Evolutionary conservation across 2,329 filamentous ascomycete genomes (phyloP).

Genomic region (Fusarium euwallaceae): DNA sequence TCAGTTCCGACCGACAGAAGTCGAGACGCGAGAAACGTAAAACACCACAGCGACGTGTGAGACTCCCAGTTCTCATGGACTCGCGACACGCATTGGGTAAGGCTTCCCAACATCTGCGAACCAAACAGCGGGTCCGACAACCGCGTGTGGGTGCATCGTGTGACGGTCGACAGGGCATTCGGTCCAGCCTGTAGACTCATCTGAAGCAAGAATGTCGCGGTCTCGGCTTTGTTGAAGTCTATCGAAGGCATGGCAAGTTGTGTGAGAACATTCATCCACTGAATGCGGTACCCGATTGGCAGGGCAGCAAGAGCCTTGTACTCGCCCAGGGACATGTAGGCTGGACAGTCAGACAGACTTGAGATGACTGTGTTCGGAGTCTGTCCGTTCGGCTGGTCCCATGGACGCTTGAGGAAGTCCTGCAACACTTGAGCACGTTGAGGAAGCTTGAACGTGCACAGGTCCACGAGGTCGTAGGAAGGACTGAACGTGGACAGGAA

Average conservation of each 20-base stretch:
- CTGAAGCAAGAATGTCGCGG: conserved; percentile 36
- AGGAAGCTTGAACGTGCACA: conserved; percentile 36
- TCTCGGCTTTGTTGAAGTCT: conserved; percentile 44
- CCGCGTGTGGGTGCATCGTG: conserved; percentile 13
- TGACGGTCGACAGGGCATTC: accelerated
- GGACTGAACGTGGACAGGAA: conserved; percentile 5
- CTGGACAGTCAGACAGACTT: conserved; percentile 61
- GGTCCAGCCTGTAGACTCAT: conserved; percentile 39
- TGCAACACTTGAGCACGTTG: conserved; percentile 14
- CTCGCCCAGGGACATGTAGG: conserved; percentile 63
- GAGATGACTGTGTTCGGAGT: conserved; percentile 67
- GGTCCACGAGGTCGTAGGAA: neutral
- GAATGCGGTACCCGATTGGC: conserved; percentile 26
- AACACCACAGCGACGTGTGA: conserved; percentile 29
- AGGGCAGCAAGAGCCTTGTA: conserved; percentile 57
- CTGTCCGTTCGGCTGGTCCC: conserved; percentile 7
- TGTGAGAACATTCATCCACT: conserved; percentile 40
- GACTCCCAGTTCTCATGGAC: conserved; percentile 44
- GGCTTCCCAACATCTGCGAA: neutral
- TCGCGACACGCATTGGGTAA: conserved; percentile 6
- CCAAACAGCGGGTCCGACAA: conserved; percentile 20
- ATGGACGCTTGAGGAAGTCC: conserved; percentile 28
- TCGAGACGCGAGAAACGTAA: conserved; percentile 32
- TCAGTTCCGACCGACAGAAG: conserved; percentile 21
- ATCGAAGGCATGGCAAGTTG: conserved; percentile 40